phyloP scores from a whole-genome alignment of 768 basidiomycete species.

The Boletus coccyginus region DNA sequence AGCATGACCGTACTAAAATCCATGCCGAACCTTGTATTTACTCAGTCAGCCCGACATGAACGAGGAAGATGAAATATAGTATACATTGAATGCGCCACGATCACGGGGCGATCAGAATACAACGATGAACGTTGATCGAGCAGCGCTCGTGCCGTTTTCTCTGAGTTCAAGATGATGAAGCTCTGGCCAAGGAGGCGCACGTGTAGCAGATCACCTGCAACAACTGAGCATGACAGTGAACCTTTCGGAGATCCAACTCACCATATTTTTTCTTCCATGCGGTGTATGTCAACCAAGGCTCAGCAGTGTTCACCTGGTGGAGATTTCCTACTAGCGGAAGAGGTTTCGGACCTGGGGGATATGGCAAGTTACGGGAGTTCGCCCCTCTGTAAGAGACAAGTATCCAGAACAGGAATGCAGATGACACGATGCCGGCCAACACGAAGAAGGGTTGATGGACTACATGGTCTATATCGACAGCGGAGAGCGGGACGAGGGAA shows the following conservation, averaged over 20 bases:
- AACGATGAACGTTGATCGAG: constrained; percentile 27
- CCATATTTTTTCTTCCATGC: constrained; percentile 35
- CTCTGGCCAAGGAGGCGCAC: constrained; percentile 23
- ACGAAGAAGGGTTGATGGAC: not conserved
- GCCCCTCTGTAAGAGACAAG: not conserved
- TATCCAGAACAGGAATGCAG: constrained; percentile 1
- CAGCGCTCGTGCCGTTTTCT: constrained; percentile 24
- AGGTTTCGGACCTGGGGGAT: constrained; percentile 32
- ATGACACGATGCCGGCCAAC: not conserved
- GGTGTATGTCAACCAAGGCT: constrained; percentile 36
- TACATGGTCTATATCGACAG: not conserved
- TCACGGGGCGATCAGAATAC: constrained; percentile 28
- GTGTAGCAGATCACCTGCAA: constrained; percentile 21
- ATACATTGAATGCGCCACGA: constrained; percentile 17
- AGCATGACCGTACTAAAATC: constrained; percentile 28
- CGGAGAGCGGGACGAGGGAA: constrained; percentile 3
- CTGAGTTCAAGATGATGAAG: constrained; percentile 28
- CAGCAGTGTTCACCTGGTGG: constrained; percentile 22
- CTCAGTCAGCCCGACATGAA: not conserved
- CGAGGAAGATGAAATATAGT: not conserved
- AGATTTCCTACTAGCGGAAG: constrained; percentile 31
- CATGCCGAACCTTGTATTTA: constrained; percentile 23
- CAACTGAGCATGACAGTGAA: not conserved
- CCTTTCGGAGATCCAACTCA: not conserved
- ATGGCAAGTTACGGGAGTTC: constrained; percentile 9